A percentile compares a stretch with the other conserved stretches of the same genome.
phyloP scores from a whole-genome alignment of 1,284 basidiomycete species.

The Calocybe gambosa region DNA sequence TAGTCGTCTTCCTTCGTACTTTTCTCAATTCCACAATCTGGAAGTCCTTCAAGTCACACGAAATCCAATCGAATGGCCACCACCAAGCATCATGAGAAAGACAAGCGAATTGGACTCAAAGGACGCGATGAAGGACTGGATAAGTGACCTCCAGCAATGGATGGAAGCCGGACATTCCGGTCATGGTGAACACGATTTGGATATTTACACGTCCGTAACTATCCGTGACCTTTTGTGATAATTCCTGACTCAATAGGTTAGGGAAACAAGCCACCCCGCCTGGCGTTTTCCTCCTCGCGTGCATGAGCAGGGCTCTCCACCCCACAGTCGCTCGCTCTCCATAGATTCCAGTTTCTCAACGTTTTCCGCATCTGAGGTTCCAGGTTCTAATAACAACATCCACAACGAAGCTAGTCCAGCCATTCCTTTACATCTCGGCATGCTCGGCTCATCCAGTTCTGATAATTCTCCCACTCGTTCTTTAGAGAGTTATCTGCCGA shows the following conservation, averaged over 20 bases:
- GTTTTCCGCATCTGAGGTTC: constrained; percentile 37
- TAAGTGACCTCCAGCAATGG: constrained; percentile 70
- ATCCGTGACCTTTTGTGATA: constrained; percentile 2
- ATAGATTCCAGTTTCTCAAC: constrained; percentile 52
- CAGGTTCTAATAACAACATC: constrained; percentile 16
- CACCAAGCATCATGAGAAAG: constrained; percentile 45
- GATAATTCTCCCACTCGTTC: constrained; percentile 46
- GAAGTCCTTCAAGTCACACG: constrained; percentile 84
- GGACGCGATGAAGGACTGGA: constrained; percentile 63
- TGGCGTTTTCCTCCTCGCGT: constrained; percentile 34
- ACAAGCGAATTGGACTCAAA: constrained; percentile 38
- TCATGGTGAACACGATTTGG: constrained; percentile 32
- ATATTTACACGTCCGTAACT: constrained; percentile 36
- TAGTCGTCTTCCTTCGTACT: constrained; percentile 72
- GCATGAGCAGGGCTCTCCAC: constrained; percentile 30
- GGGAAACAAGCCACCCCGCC: constrained; percentile 34
- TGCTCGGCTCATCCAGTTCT: constrained; percentile 34
- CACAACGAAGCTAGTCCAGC: constrained; percentile 33
- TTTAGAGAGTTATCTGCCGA: constrained; percentile 52
- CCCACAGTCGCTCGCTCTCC: constrained; percentile 59
- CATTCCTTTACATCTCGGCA: constrained; percentile 46
- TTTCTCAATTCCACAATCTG: constrained; percentile 69
- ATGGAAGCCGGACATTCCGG: constrained; percentile 45
- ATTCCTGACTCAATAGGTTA: constrained; percentile 17
- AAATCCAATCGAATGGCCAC: constrained; percentile 93